Evolutionary conservation across 768 basidiomycete species (phyloP).

Genomic region (Cystofilobasidium bisporidii): DNA sequence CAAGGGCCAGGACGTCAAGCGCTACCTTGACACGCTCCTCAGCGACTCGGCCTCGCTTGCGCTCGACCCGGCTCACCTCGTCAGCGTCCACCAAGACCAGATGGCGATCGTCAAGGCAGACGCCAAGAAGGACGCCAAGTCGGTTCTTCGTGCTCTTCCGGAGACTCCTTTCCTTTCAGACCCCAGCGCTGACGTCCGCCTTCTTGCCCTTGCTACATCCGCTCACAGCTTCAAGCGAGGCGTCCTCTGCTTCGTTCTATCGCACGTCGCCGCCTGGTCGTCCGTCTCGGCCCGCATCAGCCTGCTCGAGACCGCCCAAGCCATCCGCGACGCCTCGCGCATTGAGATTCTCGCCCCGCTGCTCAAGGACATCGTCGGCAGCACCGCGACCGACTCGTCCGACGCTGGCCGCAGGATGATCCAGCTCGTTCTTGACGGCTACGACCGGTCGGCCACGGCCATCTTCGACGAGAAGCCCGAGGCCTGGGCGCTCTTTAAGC

Average conservation of each 20-base stretch:
- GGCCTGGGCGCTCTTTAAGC: slow-evolving; percentile 20
- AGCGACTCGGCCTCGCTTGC: slow-evolving; percentile 60
- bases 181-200: slow-evolving; percentile 13
- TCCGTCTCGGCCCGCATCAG: slow-evolving; percentile 46
- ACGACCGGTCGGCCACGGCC: slow-evolving; percentile 49
- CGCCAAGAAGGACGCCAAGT: slow-evolving; percentile 51
- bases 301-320: slow-evolving; percentile 48
- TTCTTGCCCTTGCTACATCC: too few species aligned
- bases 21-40: slow-evolving; percentile 70
- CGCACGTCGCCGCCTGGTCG: slow-evolving; percentile 60
- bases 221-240: slow-evolving; percentile 65
- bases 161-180: background rate
- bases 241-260: slow-evolving; percentile 65
- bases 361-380: slow-evolving; percentile 41
- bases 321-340: slow-evolving; percentile 48
- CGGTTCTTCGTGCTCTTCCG: slow-evolving; percentile 34
- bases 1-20: slow-evolving; percentile 33
- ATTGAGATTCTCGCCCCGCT: slow-evolving; percentile 54
- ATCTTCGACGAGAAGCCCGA: slow-evolving; percentile 24
- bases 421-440: slow-evolving; percentile 28
- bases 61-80: slow-evolving; percentile 48
- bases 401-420: slow-evolving; percentile 28
- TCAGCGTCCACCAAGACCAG: slow-evolving; percentile 53
- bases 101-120: slow-evolving; percentile 47
- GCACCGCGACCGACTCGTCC: slow-evolving; percentile 20